These are phyloP conservation scores for Candida broadrunensis DNA, from an alignment of 805 yeast species.

Conservation along the genomic window DNA sequence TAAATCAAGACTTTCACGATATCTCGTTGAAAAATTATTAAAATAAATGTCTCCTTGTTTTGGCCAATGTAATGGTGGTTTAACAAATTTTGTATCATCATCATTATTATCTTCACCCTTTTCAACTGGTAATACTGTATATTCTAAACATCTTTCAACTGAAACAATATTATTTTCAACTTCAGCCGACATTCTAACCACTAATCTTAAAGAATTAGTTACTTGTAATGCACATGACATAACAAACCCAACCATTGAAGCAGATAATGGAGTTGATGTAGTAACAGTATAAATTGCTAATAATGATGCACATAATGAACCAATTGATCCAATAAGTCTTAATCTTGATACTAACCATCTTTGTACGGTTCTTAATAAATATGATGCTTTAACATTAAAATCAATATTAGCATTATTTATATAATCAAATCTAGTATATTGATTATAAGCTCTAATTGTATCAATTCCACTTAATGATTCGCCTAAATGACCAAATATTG, in stretches of 20 bases:
- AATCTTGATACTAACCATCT: constrained; percentile 67
- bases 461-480: constrained; percentile 77
- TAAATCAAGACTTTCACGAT: constrained; percentile 73
- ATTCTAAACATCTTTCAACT: constrained; percentile 66
- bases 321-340: constrained; percentile 57
- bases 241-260: constrained; percentile 63
- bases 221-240: constrained; percentile 63
- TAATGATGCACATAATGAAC: constrained; percentile 50
- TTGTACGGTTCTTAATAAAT: constrained; percentile 51
- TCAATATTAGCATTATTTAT: constrained; percentile 53
- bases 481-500: constrained; percentile 78
- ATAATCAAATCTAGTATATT: constrained; percentile 56
- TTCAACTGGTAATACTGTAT: constrained; percentile 38
- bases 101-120: constrained; percentile 22
- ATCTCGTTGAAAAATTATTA: constrained; percentile 71
- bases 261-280: constrained; percentile 41
- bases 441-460: constrained; percentile 75
- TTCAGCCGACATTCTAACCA: constrained; percentile 61
- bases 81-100: constrained; percentile 15
- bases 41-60: constrained; percentile 61
- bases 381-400: constrained; percentile 44
- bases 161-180: constrained; percentile 64
- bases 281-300: constrained; percentile 40
- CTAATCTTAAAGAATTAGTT: constrained; percentile 51
- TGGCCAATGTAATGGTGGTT: constrained; percentile 63